Evolutionary conservation across 345 rosid genomes (phyloP).

Genomic region (Triadica sebifera): DNA sequence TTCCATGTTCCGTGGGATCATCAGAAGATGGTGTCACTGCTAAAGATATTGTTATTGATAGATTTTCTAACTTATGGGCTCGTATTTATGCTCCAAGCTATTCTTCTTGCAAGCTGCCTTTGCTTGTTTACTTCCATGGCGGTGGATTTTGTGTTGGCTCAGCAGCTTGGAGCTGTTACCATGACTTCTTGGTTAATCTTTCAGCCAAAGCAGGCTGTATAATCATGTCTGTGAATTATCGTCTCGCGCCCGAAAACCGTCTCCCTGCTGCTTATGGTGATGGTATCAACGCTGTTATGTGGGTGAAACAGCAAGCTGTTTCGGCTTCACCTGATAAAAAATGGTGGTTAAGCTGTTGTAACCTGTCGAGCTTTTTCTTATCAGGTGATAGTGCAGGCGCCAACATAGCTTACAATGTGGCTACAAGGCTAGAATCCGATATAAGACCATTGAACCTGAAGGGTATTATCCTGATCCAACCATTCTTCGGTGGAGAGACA

Average conservation of each 20-base stretch:
- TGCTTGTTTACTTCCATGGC: conserved; percentile 34
- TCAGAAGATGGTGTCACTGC: conserved; percentile 13
- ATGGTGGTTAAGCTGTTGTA: conserved; percentile 26
- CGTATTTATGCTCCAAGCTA: conserved; percentile 18
- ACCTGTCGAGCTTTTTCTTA: conserved; percentile 17
- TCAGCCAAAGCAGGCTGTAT: conserved; percentile 21
- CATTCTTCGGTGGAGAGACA: conserved; percentile 29
- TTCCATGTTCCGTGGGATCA: conserved; percentile 8
- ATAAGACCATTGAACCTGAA: conserved; percentile 16
- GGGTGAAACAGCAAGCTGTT: conserved; percentile 22
- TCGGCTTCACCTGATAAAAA: conserved; percentile 30
- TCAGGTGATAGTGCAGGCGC: conserved; percentile 35
- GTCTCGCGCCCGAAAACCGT: conserved; percentile 29
- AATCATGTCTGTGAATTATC: conserved; percentile 21
- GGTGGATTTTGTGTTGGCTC: conserved; percentile 37
- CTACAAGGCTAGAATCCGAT: conserved; percentile 13
- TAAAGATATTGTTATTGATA: conserved; percentile 18
- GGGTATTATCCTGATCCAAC: conserved; percentile 31
- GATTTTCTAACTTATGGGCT: conserved; percentile 23
- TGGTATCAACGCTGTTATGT: conserved; percentile 15
- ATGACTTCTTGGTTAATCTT: conserved; percentile 25
- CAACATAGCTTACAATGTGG: conserved; percentile 28
- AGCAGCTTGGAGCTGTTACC: conserved; percentile 29
- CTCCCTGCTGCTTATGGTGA: conserved; percentile 36
- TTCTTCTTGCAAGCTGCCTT: conserved; percentile 15